Evolutionary conservation across 208 protist genomes (phyloP).

Genomic region (Sergeia podlipaevii): DNA sequence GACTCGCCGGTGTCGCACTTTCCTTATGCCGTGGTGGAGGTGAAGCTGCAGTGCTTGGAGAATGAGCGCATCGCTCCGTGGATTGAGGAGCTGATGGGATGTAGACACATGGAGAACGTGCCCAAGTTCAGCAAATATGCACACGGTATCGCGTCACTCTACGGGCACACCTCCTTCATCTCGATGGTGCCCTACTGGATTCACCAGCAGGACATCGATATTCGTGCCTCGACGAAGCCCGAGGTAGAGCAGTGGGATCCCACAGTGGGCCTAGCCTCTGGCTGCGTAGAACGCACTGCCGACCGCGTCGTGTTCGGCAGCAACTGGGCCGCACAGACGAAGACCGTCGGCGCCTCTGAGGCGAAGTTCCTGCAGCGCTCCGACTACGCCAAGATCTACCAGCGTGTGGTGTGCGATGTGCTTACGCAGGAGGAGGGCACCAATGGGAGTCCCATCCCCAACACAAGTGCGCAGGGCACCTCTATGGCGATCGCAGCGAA

Average conservation of each 20-base stretch:
- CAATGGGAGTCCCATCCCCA: neutral
- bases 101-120: constrained; percentile 86
- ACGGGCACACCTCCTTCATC: constrained; percentile 84
- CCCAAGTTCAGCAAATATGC: constrained; percentile 91
- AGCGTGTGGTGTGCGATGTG: constrained; percentile 41
- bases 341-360: constrained; percentile 79
- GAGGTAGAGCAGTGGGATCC: constrained; percentile 81
- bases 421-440: neutral
- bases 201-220: constrained; percentile 86
- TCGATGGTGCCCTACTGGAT: constrained; percentile 90
- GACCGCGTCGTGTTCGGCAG: constrained; percentile 80
- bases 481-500: neutral
- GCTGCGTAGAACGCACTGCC: constrained; percentile 72
- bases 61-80: constrained; percentile 87
- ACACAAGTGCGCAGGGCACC: neutral
- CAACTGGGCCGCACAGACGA: constrained; percentile 57
- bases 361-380: constrained; percentile 75
- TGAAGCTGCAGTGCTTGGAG: constrained; percentile 87
- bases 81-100: constrained; percentile 89
- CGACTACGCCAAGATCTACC: constrained; percentile 75
- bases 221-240: constrained; percentile 84
- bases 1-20: constrained; percentile 71
- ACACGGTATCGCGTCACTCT: constrained; percentile 84
- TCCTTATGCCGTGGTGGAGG: constrained; percentile 85
- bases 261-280: constrained; percentile 67